Conservation (phyloP, 108 stramenopile species). For the Aurantiochytrium sp. region DNA sequence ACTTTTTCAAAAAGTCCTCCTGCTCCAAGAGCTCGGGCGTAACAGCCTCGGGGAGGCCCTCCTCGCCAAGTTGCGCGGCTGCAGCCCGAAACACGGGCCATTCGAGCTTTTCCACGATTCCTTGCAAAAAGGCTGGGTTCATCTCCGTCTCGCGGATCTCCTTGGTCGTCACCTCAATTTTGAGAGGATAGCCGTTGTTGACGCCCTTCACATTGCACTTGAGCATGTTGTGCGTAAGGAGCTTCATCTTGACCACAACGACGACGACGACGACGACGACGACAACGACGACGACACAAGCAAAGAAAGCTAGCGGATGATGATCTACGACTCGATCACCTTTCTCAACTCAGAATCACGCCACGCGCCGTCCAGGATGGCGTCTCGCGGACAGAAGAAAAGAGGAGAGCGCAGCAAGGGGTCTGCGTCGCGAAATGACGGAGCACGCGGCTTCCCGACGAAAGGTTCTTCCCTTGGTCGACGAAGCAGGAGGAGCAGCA, state of each 20-base stretch:
- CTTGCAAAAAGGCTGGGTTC: background rate
- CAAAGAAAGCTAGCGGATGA: background rate
- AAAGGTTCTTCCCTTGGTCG: no score
- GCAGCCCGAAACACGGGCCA: conserved; percentile 11
- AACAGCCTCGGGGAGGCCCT: conserved; percentile 19
- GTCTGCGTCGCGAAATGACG: background rate
- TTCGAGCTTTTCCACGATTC: background rate
- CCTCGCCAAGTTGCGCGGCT: conserved; percentile 12
- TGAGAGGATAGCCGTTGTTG: background rate
- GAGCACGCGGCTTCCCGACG: background rate
- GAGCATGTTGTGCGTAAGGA: conserved; percentile 29
- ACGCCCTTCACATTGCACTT: conserved; percentile 22
- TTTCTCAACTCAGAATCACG: background rate
- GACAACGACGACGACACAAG: background rate
- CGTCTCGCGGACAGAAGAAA: background rate
- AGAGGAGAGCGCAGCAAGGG: background rate
- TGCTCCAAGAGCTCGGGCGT: background rate
- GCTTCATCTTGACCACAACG: background rate
- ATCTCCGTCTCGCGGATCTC: conserved; percentile 5
- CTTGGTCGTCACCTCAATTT: background rate
- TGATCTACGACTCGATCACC: background rate
- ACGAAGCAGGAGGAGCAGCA: no score
- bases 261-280: no score
- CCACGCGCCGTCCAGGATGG: background rate
- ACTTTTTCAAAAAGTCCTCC: conserved; percentile 20